Evolutionary conservation across 331 rosid species (phyloP).

Genomic region (Rhamnella rubrinervis): DNA sequence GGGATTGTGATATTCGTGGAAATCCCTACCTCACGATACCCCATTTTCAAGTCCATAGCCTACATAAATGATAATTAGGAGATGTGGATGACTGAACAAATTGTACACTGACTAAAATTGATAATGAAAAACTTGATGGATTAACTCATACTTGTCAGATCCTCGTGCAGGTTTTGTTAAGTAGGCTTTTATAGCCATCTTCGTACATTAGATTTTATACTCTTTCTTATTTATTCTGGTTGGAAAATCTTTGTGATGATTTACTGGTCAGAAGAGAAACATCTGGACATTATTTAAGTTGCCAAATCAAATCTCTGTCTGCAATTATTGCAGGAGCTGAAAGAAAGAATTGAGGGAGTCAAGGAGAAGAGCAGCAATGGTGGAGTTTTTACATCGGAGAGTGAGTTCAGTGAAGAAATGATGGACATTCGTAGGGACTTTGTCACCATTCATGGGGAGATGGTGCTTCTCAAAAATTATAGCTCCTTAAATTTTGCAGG

Average conservation of each 20-base stretch:
- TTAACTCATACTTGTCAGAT: not conserved
- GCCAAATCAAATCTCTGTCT: not conserved
- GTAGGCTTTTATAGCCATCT: not conserved
- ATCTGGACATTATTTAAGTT: not conserved
- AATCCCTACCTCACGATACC: not conserved
- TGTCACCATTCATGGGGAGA: slow-evolving; percentile 93
- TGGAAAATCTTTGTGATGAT: no score
- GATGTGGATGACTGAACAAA: no score
- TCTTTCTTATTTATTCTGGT: no score
- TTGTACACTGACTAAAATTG: not conserved
- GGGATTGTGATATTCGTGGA: no score
- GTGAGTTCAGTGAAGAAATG: slow-evolving; percentile 88
- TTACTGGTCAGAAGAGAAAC: no score
- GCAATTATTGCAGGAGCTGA: slow-evolving; percentile 64
- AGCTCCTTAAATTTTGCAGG: slow-evolving; percentile 98
- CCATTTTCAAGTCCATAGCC: not conserved
- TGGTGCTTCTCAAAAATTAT: slow-evolving; percentile 94
- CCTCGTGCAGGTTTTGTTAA: not conserved
- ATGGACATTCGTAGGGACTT: slow-evolving; percentile 95
- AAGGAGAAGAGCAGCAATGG: slow-evolving; percentile 61
- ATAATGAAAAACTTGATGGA: not conserved
- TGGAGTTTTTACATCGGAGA: slow-evolving; percentile 57
- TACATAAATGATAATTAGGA: not conserved
- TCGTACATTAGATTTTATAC: no score
- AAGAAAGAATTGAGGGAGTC: slow-evolving; percentile 76